Base-by-base conservation (phyloP, 495 filamentous ascomycete species). In the Neurospora sp. region DNA sequence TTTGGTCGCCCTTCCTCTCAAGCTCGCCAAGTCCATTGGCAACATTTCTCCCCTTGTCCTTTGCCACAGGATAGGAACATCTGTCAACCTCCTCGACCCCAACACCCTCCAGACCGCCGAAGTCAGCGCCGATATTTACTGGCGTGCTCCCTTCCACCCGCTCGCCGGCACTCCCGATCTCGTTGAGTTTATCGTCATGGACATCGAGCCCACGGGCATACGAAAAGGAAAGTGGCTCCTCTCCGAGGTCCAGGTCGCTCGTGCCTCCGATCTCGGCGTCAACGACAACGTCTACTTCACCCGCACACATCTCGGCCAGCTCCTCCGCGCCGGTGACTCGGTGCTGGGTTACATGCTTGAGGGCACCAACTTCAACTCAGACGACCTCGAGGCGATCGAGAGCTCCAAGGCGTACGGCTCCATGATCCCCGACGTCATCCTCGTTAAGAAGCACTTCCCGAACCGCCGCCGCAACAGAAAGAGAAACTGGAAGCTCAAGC, bases 371-470 rank as follows among this genome's bases (percentile, higher is more conserved):
- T 98, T 92, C 87, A 99, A 99, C 87, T 93, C 93, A 77, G 83
- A 86, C 0, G 82, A 93, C 65, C 93, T 92, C 76, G 95, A 97
- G 68, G 91, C 89, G 3, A 85, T 97, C 27, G 91, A 96, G 80
- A 80, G 85, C 71, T 90, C 88, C 77, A 84, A 88, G 78, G 84
- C 88, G 31, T 92, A 93, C 83, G 82, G 88, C 4, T 91, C 89
- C 10, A 90, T 86, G 4, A 91, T 99, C 53, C 96, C 96, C 0
- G 96, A 98, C 75, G 96, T 98, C 1, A 80, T 98, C 0, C 88
- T 99, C 3, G 93, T 99, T 75, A 97, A 96, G 93, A 99, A 99
- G 80, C 88, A 89, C 86, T 98, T 96, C 81, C 88, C 92, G 9
- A 90, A 93, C 81, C 91, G 91, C 76, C 91, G 93, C 87, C 92